Evolutionary conservation across 1,284 basidiomycete species (phyloP), one percentile per base, ranked within the genome.

Genomic region (Malassezia pachydermatis): DNA sequence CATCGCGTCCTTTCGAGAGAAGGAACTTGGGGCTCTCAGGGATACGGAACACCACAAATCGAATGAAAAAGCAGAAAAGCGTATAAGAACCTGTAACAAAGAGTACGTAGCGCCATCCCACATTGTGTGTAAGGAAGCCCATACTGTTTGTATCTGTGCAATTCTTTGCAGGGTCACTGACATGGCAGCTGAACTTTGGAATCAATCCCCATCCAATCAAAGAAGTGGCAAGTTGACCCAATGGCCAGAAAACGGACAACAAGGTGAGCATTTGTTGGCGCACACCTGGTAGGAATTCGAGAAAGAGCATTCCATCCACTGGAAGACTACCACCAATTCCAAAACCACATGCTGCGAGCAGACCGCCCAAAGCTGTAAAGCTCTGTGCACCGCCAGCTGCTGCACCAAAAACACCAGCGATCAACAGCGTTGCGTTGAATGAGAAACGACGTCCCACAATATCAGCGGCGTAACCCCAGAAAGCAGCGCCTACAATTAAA

Each of bases 1-100:
- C 67, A 45, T 71, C 68, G 17, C 61, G 63, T n/a, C 68, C 68
- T 51, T 70, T 62, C 19, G 65, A 59, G 22, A 71, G 54, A 35
- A 70, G 59, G 53, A 45, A 71, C 56, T 71, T 71, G 49, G 68
- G 68, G 43, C 67, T 70, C 46, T 71, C 68, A 30, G 68, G 68
- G 24, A 71, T 59, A 16, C 54, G 55, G 54, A 71, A 68, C 42
- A 71, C 49, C 30, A 61, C 54, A 52, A 68, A 70, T 28, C 68
- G 67, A 22, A 48, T 33, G 41, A 71, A 41, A 41, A 66, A 71
- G 45, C 62, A 57, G 44, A 58, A 36, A 35, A 71, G 59, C 6
- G 67, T 71, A 38, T 68, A 45, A 8, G 59, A 58, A 27, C 68
- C 68, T 10, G 68, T 57, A 14, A 61, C 62, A 52, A 62, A 71